A percentile compares a stretch with the other conserved stretches of the same genome.
These are phyloP conservation scores for Tuber melanosporum DNA, from an alignment of 495 filamentous ascomycete genomes.

Conservation along the genomic window DNA sequence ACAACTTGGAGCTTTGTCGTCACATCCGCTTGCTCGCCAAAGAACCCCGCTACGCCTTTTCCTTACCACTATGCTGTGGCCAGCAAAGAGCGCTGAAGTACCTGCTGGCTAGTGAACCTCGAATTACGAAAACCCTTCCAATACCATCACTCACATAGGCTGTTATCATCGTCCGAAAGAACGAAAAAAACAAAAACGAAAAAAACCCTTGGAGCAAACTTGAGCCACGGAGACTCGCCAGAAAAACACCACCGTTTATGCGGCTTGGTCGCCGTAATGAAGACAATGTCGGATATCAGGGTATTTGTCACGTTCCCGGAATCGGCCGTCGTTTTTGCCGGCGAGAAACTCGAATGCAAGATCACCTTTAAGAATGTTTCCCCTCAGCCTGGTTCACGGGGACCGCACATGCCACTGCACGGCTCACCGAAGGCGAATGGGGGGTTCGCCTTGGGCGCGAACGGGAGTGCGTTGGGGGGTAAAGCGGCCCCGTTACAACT, in stretches of 20 bases:
- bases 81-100: slow-evolving; percentile 29
- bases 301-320: slow-evolving; percentile 83
- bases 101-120: slow-evolving; percentile 31
- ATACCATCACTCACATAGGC: neutral
- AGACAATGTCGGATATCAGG: slow-evolving; percentile 57
- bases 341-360: slow-evolving; percentile 85
- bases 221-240: slow-evolving; percentile 1
- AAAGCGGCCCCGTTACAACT: slow-evolving; percentile 40
- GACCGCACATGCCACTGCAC: slow-evolving; percentile 23
- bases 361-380: slow-evolving; percentile 94
- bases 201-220: neutral
- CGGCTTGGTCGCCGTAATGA: neutral
- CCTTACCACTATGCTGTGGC: slow-evolving; percentile 26
- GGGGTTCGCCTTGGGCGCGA: slow-evolving; percentile 19
- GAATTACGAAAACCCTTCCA: neutral
- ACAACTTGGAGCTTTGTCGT: neutral
- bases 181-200: slow-evolving; percentile 8
- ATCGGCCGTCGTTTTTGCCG: slow-evolving; percentile 84
- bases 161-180: neutral
- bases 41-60: neutral
- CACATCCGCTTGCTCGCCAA: neutral
- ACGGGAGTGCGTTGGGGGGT: slow-evolving; percentile 23
- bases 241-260: slow-evolving; percentile 1
- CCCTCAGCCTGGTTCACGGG: slow-evolving; percentile 36
- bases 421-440: slow-evolving; percentile 24